A percentile compares a stretch with the other conserved stretches of the same genome.
Conservation (phyloP, 2,329 filamentous ascomycete genomes). For the Sarocladium brachiariae region DNA sequence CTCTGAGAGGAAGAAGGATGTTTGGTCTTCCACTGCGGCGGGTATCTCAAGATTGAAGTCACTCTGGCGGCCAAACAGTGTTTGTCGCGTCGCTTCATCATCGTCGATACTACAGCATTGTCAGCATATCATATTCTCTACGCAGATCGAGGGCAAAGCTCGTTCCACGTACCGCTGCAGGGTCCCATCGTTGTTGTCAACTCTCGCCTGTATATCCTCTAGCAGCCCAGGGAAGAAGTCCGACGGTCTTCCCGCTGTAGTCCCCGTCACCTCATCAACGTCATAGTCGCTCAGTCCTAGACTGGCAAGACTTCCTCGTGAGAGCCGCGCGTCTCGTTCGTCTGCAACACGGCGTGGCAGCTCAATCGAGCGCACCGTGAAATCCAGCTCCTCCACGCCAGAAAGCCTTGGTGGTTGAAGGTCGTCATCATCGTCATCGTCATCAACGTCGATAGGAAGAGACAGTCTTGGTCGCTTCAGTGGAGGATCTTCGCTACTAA, state of each 20-base stretch:
- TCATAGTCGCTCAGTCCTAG: conserved; percentile 46
- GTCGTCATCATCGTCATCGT: conserved; percentile 44
- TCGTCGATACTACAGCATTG: conserved; percentile 27
- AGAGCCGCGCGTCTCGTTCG: conserved; percentile 39
- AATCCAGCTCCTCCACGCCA: conserved; percentile 50
- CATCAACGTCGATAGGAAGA: conserved; percentile 42
- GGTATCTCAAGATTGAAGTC: conserved; percentile 46
- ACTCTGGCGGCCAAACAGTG: conserved; percentile 38
- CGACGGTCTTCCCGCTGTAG: conserved; percentile 35
- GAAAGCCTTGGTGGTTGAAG: conserved; percentile 47
- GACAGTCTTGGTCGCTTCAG: conserved; percentile 48
- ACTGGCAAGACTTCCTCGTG: conserved; percentile 48
- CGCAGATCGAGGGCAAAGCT: neutral
- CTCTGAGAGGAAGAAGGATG: conserved; percentile 41
- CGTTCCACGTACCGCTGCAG: conserved; percentile 33
- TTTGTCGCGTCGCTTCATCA: conserved; percentile 34
- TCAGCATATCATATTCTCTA: too few species aligned
- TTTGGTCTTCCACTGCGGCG: conserved; percentile 39
- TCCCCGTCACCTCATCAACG: conserved; percentile 29
- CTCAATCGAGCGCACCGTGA: conserved; percentile 54
- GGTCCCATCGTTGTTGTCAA: conserved; percentile 30
- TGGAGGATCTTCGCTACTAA: conserved; percentile 17
- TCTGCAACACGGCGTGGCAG: conserved; percentile 45
- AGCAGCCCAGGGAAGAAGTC: conserved; percentile 46
- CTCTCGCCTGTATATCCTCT: conserved; percentile 33